These are phyloP conservation scores for Metarhizium rileyi DNA, from an alignment of 2,329 filamentous ascomycete genomes.

Conservation along the genomic window DNA sequence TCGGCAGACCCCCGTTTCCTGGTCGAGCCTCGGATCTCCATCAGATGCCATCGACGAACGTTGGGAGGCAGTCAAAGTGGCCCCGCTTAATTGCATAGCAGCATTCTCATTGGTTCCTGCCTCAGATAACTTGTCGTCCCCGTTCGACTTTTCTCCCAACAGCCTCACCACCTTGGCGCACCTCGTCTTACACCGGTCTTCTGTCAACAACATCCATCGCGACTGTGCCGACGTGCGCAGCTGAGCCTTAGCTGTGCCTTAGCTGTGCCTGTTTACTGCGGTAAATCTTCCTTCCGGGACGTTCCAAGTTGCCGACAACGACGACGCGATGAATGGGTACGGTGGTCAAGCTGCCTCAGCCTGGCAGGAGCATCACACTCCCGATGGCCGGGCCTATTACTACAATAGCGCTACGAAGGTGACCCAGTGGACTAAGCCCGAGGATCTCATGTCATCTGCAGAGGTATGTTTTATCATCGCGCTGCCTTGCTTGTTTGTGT, in stretches of 20 bases:
- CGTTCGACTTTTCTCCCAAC: neutral
- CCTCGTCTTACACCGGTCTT: neutral
- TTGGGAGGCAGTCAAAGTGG: neutral
- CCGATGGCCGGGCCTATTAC: constrained; percentile 82
- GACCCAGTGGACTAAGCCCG: constrained; percentile 91
- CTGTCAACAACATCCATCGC: neutral
- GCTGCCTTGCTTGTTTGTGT: neutral
- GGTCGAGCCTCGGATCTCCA: neutral
- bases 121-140: too few species aligned
- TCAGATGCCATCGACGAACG: neutral
- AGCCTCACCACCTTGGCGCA: neutral
- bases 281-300: neutral
- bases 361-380: constrained; percentile 75
- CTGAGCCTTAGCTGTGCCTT: neutral
- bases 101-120: neutral
- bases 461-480: constrained; percentile 49
- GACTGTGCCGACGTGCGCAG: neutral
- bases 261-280: neutral
- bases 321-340: constrained; percentile 47
- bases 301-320: neutral
- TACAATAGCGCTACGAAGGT: constrained; percentile 78
- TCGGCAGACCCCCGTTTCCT: neutral
- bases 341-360: constrained; percentile 39
- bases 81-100: constrained; percentile 1
- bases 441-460: constrained; percentile 72